These are phyloP conservation scores for Eucalyptus regnans DNA, from an alignment of 345 rosid species.

Conservation along the genomic window DNA sequence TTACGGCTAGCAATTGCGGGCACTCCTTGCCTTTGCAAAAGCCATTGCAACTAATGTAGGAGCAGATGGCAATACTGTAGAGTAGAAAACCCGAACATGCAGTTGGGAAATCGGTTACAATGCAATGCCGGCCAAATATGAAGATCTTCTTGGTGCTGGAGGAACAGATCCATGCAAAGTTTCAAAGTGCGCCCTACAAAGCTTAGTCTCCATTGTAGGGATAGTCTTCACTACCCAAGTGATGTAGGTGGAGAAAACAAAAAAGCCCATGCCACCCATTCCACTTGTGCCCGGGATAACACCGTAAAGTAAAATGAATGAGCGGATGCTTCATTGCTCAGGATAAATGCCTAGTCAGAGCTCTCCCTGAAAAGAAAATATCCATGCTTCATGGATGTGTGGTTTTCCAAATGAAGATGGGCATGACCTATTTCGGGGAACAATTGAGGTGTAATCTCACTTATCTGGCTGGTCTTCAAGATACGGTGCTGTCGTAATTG, in stretches of 20 bases:
- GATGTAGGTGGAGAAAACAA: constrained; percentile 48
- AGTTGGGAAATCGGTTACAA: constrained; percentile 68
- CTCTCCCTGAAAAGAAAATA: background rate
- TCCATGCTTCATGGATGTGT: background rate
- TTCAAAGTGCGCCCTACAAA: constrained; percentile 66
- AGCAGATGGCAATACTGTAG: constrained; percentile 53
- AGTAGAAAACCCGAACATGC: constrained; percentile 39
- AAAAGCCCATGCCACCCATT: constrained; percentile 40
- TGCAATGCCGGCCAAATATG: constrained; percentile 57
- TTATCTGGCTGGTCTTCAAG: background rate
- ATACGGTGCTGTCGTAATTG: background rate
- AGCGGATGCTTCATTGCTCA: background rate
- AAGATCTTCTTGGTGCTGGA: constrained; percentile 60
- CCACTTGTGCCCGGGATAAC: constrained; percentile 68
- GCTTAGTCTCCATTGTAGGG: constrained; percentile 73
- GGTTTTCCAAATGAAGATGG: background rate
- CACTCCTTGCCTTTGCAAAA: constrained; percentile 61
- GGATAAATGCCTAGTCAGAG: background rate
- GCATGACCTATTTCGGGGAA: background rate
- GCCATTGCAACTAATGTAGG: constrained; percentile 72
- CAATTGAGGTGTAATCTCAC: background rate
- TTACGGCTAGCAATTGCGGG: constrained; percentile 67
- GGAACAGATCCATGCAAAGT: constrained; percentile 68
- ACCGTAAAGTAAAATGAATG: background rate
- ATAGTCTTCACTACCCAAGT: constrained; percentile 72